Evolutionary conservation across 2,329 filamentous ascomycete species (phyloP), one percentile per base, ranked within the genome.

Genomic region (Fusarium clavum): DNA sequence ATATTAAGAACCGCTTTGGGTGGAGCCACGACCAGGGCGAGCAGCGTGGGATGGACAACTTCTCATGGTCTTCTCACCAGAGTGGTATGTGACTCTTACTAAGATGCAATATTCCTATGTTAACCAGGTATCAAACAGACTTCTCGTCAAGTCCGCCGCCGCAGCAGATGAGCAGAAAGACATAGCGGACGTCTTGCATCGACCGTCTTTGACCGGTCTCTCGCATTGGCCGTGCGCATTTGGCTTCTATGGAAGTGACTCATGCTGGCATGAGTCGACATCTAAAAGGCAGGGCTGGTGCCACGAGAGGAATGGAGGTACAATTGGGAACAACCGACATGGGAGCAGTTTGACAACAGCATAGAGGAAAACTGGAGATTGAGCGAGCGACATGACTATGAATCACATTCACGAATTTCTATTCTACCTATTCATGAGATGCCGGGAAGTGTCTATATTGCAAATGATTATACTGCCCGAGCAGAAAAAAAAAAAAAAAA

Each of bases 1-100:
- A 57, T 22, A 57, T 57, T 6, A 49, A 57, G 11, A 57, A 22
- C n/a, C 44, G 54, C 2, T 57, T 57, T n/a, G 54, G 44, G 54
- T 57, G 54, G 54, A 57, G 10, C 16, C 45, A 22, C 16, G n/a
- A 57, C 16, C 44, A 6, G 22, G 10, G 25, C n/a, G 20, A 57
- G 10, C 11, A 18, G 9, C n/a, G 27, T 10, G 30, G 18, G 20
- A 8, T 12, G 12, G 3, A 3, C 11, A 18, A 12, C 3, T 27
- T 38, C 8, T 8, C 44, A 2, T 57, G 44, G 54, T 3, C 14
- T 29, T 44, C 44, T n/a, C 16, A 40, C 29, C 29, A 49, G 13
- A 40, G 20, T 8, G 16, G 54, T 40, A 20, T 4, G 30, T 13
- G 27, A 38, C 10, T 6, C 6, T 22, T 13, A 14, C 24, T 14